phyloP scores from a whole-genome alignment of 1,284 basidiomycete species.

The Ceratobasidium sp. region DNA sequence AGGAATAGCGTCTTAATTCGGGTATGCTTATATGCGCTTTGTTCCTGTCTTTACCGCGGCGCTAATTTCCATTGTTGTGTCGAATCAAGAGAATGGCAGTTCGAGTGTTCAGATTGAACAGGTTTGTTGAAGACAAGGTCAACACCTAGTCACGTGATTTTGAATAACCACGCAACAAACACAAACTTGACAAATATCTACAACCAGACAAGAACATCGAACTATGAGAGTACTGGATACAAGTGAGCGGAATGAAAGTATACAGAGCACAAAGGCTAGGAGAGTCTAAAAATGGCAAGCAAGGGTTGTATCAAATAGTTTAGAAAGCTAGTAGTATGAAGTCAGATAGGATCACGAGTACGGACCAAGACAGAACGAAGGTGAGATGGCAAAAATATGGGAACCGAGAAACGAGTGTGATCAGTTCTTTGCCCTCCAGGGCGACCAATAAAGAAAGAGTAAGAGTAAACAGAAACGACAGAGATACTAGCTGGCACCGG shows the following conservation, averaged over 20 bases:
- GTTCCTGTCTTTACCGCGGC: too few relatives aligned
- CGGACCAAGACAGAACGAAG: background rate
- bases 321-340: slow-evolving; percentile 8
- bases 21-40: too few relatives aligned
- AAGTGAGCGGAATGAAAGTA: slow-evolving; percentile 9
- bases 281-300: background rate
- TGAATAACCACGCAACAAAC: too few relatives aligned
- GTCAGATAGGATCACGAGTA: background rate
- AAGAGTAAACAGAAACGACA: background rate
- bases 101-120: too few relatives aligned
- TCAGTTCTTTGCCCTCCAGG: background rate
- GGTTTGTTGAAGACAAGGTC: too few relatives aligned
- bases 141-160: too few relatives aligned
- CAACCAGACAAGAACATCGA: background rate
- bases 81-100: too few relatives aligned
- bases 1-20: too few relatives aligned
- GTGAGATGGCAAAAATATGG: slow-evolving; percentile 3
- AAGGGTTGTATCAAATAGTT: background rate
- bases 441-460: slow-evolving; percentile 2
- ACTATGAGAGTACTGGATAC: slow-evolving; percentile 26
- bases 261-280: background rate
- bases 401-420: background rate
- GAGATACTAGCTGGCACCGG: background rate
- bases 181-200: too few relatives aligned
- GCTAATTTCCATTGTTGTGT: too few relatives aligned